Base-by-base conservation (phyloP, 495 filamentous ascomycete genomes). In the Platismatia glauca region DNA sequence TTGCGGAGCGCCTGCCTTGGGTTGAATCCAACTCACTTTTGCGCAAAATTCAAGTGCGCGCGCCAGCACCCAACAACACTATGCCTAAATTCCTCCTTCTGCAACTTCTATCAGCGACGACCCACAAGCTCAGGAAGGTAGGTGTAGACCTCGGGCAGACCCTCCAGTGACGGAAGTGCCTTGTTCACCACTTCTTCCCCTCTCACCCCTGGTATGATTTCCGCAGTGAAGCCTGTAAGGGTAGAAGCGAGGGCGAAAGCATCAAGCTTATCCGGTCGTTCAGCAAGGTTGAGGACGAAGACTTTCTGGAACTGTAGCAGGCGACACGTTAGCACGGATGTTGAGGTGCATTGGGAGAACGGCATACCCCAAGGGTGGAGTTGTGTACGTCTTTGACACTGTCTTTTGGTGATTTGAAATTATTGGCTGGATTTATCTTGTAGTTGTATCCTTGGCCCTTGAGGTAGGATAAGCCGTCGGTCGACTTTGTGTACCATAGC, bases 211-310 rank as follows among this genome's bases (percentile, higher is more conserved):
- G 81, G 74, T 18, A 86, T 70, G 70, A 80, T 84, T 1, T 82
- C 79, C 4, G 85, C 69, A 7, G 75, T 73, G 27, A 89, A 71
- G 15, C 78, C 77, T 15, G 73, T 79, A 3, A 82, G 66, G 1
- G 78, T 78, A 6, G 84, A 79, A 3, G 80, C 76, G 4, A 86
- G 70, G 4, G 73, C 71, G 57, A 87, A 75, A 13, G 77, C 81
- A 75, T 89, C 84, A 29, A 82, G 81, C 35, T 85, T 82, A 64
- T 89, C 86, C 11, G 80, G 79, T 24, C 86, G 77, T 27, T 77
- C 74, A 7, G 81, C 79, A 35, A 89, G 73, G 55, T 82, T 84
- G 56, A 89, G 79, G 53, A 84, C 83, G 65, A 84, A 82, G 34
- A 88, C 75, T 60, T 83, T 78, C 53, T 81, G 69, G 65, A 87